Conservation (phyloP, 2,329 filamentous ascomycete species). For the Penicillium sp. region DNA sequence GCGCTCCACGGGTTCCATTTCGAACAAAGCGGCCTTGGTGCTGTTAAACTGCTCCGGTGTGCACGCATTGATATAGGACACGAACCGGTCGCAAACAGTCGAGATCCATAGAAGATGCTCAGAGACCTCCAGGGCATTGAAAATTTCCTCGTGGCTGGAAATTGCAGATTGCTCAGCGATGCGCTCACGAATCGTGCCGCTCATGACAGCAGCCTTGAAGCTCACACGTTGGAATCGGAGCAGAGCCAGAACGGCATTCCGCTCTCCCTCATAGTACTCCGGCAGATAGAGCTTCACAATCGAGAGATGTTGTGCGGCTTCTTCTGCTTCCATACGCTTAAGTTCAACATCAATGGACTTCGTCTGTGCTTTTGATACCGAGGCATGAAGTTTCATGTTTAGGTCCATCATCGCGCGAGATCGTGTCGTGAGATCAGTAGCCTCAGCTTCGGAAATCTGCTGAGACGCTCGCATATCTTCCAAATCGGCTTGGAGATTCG, state of each 20-base stretch:
- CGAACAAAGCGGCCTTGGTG: conserved; percentile 78
- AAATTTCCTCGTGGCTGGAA: conserved; percentile 72
- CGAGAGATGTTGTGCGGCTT: conserved; percentile 81
- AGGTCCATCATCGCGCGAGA: conserved; percentile 96
- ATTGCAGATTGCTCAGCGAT: conserved; percentile 67
- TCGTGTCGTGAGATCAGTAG: conserved; percentile 82
- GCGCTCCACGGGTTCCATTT: conserved; percentile 88
- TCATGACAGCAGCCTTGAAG: conserved; percentile 82
- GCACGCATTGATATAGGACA: conserved; percentile 76
- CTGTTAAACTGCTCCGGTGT: conserved; percentile 74
- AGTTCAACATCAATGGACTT: conserved; percentile 94
- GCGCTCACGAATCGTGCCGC: conserved; percentile 75
- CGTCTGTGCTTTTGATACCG: conserved; percentile 85
- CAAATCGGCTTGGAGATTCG: conserved; percentile 78
- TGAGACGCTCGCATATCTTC: conserved; percentile 91
- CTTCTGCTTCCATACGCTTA: conserved; percentile 80
- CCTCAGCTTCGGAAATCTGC: conserved; percentile 88
- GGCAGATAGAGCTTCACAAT: conserved; percentile 89
- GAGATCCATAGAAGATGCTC: conserved; percentile 85
- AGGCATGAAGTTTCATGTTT: conserved; percentile 89
- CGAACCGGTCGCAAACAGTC: conserved; percentile 80
- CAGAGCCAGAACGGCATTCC: conserved; percentile 83
- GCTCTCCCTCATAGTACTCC: conserved; percentile 75
- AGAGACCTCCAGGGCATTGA: conserved; percentile 76
- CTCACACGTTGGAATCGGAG: conserved; percentile 83